phyloP scores from a whole-genome alignment of 208 protist genomes.

The Wallacemonas sp. region DNA sequence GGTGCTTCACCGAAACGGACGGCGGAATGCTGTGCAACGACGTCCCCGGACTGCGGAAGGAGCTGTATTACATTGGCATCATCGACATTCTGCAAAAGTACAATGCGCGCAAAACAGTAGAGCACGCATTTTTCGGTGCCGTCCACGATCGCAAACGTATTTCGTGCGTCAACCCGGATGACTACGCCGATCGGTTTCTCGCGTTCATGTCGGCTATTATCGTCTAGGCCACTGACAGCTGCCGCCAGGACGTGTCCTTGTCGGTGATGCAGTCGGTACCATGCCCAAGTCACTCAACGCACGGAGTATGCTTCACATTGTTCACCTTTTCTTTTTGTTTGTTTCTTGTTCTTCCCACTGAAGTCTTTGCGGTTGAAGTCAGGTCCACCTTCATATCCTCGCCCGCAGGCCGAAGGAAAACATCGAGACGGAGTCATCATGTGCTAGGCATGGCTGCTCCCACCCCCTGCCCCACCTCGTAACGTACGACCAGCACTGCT shows the following conservation, averaged over 20 bases:
- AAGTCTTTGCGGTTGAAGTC: no score
- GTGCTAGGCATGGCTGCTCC: no score
- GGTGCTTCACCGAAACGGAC: conserved; percentile 77
- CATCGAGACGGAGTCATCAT: no score
- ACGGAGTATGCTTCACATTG: background rate
- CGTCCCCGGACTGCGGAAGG: conserved; percentile 42
- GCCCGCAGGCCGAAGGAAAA: no score
- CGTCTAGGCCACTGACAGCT: conserved; percentile 44
- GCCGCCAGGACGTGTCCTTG: no score
- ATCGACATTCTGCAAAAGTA: conserved; percentile 95
- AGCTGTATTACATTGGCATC: conserved; percentile 94
- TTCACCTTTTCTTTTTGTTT: background rate
- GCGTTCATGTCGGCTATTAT: conserved; percentile 90
- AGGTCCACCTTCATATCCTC: no score
- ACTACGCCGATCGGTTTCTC: conserved; percentile 88
- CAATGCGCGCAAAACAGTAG: conserved; percentile 74
- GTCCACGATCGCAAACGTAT: conserved; percentile 74
- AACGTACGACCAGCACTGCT: no score
- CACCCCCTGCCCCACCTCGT: no score
- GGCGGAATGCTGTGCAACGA: conserved; percentile 81
- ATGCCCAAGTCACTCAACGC: background rate
- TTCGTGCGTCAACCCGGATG: conserved; percentile 76
- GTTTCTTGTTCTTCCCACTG: background rate
- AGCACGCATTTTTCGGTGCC: conserved; percentile 65
- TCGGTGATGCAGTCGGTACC: no score